Evolutionary conservation across 148 eudicot species (phyloP).

Genomic region (Camellia lanceoleosa): DNA sequence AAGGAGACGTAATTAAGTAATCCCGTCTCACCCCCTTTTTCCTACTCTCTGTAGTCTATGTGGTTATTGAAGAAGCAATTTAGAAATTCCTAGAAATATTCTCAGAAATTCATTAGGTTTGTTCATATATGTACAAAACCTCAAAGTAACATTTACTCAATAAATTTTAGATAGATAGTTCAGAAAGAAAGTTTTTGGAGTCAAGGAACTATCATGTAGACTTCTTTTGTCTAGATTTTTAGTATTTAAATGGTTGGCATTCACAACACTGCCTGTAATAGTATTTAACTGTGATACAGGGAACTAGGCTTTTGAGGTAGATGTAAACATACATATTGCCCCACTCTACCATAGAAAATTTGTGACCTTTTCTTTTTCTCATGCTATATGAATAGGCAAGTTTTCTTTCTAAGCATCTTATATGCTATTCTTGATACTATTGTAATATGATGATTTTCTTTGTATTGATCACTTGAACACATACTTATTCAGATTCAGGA

Average conservation of each 20-base stretch:
- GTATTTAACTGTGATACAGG: not conserved
- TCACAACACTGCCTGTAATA: not conserved
- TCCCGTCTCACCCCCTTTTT: too few species aligned
- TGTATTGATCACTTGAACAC: not conserved
- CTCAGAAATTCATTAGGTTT: too few species aligned
- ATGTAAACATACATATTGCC: not conserved
- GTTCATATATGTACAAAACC: not conserved
- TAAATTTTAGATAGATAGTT: not conserved
- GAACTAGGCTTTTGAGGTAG: constrained; percentile 1
- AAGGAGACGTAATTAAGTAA: too few species aligned
- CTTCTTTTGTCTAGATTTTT: not conserved
- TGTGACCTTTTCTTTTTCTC: not conserved
- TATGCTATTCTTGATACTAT: not conserved
- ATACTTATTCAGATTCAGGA: constrained; percentile 54
- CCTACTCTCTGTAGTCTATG: too few species aligned
- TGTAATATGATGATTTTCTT: not conserved
- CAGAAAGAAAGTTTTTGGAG: not conserved
- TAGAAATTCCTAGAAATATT: not conserved
- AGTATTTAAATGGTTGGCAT: not conserved
- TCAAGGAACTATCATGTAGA: not conserved
- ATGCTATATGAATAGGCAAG: not conserved
- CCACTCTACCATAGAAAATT: not conserved
- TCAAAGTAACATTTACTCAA: too few species aligned
- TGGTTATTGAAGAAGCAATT: too few species aligned
- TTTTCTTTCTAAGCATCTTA: constrained; percentile 7